Conservation (phyloP, 2,329 filamentous ascomycete genomes). For the Penicillium sumatraense region DNA sequence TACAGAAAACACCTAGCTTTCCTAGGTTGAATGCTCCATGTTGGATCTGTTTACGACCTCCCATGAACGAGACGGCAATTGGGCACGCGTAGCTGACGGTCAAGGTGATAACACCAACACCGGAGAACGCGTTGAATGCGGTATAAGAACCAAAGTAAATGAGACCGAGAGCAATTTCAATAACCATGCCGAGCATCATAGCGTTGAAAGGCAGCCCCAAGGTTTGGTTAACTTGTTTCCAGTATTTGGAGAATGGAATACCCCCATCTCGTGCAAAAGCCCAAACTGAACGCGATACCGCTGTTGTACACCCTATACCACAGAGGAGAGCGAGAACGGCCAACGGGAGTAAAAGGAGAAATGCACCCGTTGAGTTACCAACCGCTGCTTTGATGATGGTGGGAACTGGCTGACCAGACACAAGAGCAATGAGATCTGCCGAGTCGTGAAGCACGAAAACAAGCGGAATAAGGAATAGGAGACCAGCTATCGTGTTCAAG, state of each 20-base stretch:
- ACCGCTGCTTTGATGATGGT: constrained; percentile 75
- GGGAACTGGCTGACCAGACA: constrained; percentile 74
- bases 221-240: constrained; percentile 64
- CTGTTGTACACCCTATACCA: constrained; percentile 19
- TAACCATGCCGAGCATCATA: constrained; percentile 66
- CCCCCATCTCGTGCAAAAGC: constrained; percentile 21
- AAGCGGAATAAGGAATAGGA: constrained; percentile 71
- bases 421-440: constrained; percentile 62
- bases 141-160: constrained; percentile 77
- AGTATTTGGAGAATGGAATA: constrained; percentile 68
- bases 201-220: constrained; percentile 72
- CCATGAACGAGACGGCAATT: constrained; percentile 63
- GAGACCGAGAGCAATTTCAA: constrained; percentile 71
- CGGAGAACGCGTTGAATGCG: constrained; percentile 78
- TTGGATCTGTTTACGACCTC: constrained; percentile 61
- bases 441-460: constrained; percentile 75
- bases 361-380: constrained; percentile 70
- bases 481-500: constrained; percentile 66
- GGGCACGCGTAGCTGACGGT: constrained; percentile 70
- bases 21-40: constrained; percentile 56
- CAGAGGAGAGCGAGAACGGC: constrained; percentile 58
- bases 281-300: constrained; percentile 18
- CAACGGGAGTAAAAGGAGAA: constrained; percentile 69
- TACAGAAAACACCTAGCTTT: constrained; percentile 62
- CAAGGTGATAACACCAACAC: constrained; percentile 75